phyloP scores from a whole-genome alignment of 768 basidiomycete genomes.

The Suillus tomentosus region DNA sequence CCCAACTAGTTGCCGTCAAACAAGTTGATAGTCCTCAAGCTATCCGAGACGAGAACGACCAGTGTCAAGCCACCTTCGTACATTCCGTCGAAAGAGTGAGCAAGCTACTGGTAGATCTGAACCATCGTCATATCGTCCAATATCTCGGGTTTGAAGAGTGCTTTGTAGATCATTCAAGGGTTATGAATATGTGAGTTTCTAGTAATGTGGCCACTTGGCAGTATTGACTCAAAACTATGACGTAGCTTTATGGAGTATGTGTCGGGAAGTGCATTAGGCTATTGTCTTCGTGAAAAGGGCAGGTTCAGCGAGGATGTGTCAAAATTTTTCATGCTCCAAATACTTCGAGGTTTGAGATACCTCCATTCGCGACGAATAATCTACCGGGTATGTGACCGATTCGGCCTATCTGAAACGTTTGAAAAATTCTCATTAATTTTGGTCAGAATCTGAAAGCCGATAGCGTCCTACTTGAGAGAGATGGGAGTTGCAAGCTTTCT shows the following conservation, averaged over 20 bases:
- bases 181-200: conserved; percentile 83
- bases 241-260: conserved; percentile 97
- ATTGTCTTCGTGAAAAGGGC: conserved; percentile 87
- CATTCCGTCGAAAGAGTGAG: conserved; percentile 94
- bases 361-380: conserved; percentile 90
- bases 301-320: conserved; percentile 91
- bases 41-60: conserved; percentile 89
- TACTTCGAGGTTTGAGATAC: conserved; percentile 88
- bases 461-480: conserved; percentile 95
- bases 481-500: conserved; percentile 94
- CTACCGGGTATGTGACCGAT: conserved; percentile 67
- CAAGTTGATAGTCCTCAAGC: conserved; percentile 96
- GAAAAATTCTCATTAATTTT: conserved; percentile 9
- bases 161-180: conserved; percentile 53
- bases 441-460: conserved; percentile 93
- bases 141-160: conserved; percentile 96
- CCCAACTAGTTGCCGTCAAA: conserved; percentile 97
- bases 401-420: neutral
- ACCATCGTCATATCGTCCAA: conserved; percentile 96
- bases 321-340: conserved; percentile 90
- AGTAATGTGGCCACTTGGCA: neutral
- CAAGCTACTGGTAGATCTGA: conserved; percentile 93
- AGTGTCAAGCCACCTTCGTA: conserved; percentile 81
- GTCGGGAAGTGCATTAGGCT: conserved; percentile 93
- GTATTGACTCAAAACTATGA: conserved; percentile 5